A percentile compares a stretch with the other conserved stretches of the same genome.
phyloP scores from a whole-genome alignment of 805 yeast species.

The Spathaspora girioi region DNA sequence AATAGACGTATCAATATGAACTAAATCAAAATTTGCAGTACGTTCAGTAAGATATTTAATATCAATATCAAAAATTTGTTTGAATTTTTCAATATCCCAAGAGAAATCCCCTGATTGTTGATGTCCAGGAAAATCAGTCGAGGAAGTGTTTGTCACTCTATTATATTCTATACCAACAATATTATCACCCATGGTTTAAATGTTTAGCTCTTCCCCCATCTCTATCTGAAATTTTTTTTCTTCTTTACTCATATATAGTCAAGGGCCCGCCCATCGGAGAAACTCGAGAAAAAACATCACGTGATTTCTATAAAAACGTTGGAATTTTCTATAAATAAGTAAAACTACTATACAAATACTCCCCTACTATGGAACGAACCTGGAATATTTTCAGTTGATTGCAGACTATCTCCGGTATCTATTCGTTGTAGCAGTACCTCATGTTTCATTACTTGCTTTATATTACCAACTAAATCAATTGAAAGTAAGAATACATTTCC shows the following conservation, averaged over 20 bases:
- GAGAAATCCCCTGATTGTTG: constrained; percentile 58
- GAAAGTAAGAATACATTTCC: constrained; percentile 33
- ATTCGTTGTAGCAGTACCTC: not conserved
- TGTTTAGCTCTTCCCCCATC: not conserved
- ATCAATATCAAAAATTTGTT: constrained; percentile 59
- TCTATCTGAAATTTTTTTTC: not conserved
- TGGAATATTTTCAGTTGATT: not conserved
- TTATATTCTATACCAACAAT: constrained; percentile 86
- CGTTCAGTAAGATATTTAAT: constrained; percentile 64
- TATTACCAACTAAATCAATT: constrained; percentile 19
- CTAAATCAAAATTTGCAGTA: constrained; percentile 79
- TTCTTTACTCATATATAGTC: not conserved
- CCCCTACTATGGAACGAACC: not conserved
- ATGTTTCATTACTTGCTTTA: constrained; percentile 10
- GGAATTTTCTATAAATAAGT: not conserved
- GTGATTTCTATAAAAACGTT: not conserved
- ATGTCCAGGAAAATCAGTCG: constrained; percentile 93
- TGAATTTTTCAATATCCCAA: constrained; percentile 84
- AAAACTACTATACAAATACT: not conserved
- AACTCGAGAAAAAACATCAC: not conserved
- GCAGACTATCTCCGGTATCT: not conserved
- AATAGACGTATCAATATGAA: constrained; percentile 84
- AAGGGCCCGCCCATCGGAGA: not conserved
- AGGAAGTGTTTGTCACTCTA: constrained; percentile 83
- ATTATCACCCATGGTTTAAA: constrained; percentile 20